A percentile compares a stretch with the other conserved stretches of the same genome.
Conservation (phyloP, 2,329 filamentous ascomycete species). For the Amauroascus verrucosus region DNA sequence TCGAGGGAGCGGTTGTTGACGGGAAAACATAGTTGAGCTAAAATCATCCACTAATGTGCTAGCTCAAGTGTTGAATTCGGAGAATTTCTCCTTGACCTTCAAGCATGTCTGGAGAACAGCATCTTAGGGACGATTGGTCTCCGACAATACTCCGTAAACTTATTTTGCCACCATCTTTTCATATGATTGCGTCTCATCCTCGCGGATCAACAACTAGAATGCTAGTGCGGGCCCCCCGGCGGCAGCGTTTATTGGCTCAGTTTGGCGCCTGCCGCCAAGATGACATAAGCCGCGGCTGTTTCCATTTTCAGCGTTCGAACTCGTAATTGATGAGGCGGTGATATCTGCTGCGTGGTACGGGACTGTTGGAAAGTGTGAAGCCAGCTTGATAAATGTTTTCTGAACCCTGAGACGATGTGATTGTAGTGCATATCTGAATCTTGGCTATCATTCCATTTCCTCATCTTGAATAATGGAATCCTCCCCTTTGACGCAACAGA, state of each 20-base stretch:
- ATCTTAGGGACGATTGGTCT: no score
- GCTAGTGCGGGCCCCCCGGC: neutral
- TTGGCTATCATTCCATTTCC: neutral
- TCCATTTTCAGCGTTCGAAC: neutral
- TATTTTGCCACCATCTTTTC: no score
- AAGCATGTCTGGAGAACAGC: neutral
- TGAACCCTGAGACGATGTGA: neutral
- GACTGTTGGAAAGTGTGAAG: neutral
- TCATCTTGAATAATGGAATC: constrained; percentile 54
- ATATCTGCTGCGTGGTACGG: neutral
- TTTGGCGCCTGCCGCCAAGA: neutral
- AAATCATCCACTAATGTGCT: no score
- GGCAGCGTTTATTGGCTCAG: neutral
- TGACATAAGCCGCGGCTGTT: constrained; percentile 1
- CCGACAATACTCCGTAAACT: no score
- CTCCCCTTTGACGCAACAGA: constrained; percentile 88
- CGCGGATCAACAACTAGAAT: neutral
- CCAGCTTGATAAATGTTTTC: neutral
- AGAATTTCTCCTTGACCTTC: neutral
- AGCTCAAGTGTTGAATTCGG: neutral
- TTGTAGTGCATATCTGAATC: neutral
- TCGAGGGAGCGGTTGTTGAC: no score
- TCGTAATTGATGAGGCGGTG: neutral
- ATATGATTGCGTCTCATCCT: neutral
- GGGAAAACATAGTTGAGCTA: no score